Base-by-base conservation (phyloP, 805 yeast genomes). In the Ogataea minuta region DNA sequence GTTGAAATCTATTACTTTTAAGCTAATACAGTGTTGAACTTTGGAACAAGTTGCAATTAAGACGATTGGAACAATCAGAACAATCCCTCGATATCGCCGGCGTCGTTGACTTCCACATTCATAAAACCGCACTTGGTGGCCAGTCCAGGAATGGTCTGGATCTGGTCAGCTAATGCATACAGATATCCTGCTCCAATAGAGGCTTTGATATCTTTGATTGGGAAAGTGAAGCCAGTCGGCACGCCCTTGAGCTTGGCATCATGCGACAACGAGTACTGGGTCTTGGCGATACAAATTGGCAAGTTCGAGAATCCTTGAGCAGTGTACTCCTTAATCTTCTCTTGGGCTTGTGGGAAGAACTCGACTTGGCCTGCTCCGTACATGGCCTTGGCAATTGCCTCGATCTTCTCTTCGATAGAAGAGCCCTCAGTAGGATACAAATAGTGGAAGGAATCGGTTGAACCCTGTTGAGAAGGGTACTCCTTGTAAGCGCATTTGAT, bases 101-200 rank as follows among this genome's bases (percentile, higher is more conserved):
- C 73, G 23, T 87, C 84, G 62, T 84, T 79, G 39, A 91, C 93
- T 65, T 91, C 99, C 43, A 91, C 96, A 59, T 90, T 86, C 96
- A 91, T 87, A 71, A 85, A 91, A 17, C 98, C 98, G 53, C 95
- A 84, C 62, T 86, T 90, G 8, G 98, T 91, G 41, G 97, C 95
- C 59, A 91, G 71, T 45, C 99, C 99, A 19, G 99, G 99, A 54
- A 91, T 90, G 19, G 99, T 91, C 82, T 84, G 89, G 56, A 91
- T 91, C 66, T 91, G 95, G 41, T 95, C 97, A 12, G 97, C 97
- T 54, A 91, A 74, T 2, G 98, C 98, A 59, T 91, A 93, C 60
- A 91, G 73, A 67, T 91, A 91, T 8, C 97, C 97, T 33, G 97
- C 98, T 65, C 99, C 99, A 40, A 87, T 86, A 25, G 95, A 84